A percentile compares a stretch with the other conserved stretches of the same genome.
Evolutionary conservation across 139 green algal species (phyloP).

Genomic region (Tetradesmus obliquus): DNA sequence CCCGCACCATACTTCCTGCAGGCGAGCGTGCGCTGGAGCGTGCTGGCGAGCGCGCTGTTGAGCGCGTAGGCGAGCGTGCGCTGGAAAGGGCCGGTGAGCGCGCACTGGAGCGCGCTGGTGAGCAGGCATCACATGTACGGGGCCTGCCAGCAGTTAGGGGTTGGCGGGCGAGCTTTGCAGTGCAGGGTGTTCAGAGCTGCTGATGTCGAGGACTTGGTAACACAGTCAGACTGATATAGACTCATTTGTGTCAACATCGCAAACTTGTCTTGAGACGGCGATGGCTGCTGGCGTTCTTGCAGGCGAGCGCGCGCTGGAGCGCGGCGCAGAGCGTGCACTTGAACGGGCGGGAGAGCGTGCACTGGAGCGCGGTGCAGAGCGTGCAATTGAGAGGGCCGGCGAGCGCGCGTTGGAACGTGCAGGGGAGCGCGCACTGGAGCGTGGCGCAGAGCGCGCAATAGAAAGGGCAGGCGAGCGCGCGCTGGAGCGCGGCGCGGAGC

Average conservation of each 20-base stretch:
- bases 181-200: constrained; percentile 34
- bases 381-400: neutral
- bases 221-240: no score
- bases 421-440: constrained; percentile 8
- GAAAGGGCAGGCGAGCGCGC: constrained; percentile 18
- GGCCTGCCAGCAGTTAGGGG: no score
- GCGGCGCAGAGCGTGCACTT: no score
- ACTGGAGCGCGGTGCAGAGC: neutral
- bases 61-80: constrained; percentile 42
- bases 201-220: neutral
- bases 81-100: constrained; percentile 36
- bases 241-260: no score
- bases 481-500: neutral
- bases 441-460: neutral
- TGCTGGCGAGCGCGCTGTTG: neutral
- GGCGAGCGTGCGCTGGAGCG: neutral
- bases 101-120: constrained; percentile 35
- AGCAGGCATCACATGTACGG: constrained; percentile 7
- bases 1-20: no score
- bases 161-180: constrained; percentile 19
- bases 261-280: no score
- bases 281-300: neutral
- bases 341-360: no score
- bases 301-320: constrained; percentile 33
- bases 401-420: neutral